Evolutionary conservation across 768 basidiomycete genomes (phyloP).

Genomic region (Suillus hirtellus): DNA sequence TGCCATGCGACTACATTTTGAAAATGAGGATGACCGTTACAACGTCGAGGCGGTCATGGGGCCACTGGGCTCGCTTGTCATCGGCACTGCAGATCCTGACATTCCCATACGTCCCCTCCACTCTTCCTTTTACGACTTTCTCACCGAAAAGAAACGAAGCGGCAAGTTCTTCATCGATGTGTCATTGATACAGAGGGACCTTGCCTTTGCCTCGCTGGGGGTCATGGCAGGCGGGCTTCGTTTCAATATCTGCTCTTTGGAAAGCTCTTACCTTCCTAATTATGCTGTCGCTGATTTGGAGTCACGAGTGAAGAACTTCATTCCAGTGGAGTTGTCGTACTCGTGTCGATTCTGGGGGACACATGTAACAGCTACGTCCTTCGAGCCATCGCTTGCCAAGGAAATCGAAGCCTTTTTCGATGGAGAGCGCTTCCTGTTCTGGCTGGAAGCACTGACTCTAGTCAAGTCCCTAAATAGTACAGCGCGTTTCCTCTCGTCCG

Average conservation of each 20-base stretch:
- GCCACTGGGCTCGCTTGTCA: constrained; percentile 12
- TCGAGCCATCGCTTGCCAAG: not conserved
- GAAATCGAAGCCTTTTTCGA: constrained; percentile 9
- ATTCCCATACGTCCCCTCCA: constrained; percentile 23
- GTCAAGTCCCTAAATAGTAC: not conserved
- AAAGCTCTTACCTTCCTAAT: constrained; percentile 32
- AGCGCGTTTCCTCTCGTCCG: not conserved
- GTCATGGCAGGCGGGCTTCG: constrained; percentile 30
- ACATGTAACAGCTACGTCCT: constrained; percentile 11
- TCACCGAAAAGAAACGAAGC: not conserved
- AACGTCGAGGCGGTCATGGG: constrained; percentile 12
- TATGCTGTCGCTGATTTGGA: constrained; percentile 19
- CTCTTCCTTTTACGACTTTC: constrained; percentile 21
- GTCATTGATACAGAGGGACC: constrained; percentile 15
- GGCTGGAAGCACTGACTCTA: constrained; percentile 12
- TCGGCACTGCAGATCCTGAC: constrained; percentile 6
- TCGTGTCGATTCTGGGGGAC: constrained; percentile 17
- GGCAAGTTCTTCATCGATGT: constrained; percentile 6
- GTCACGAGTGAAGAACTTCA: constrained; percentile 3
- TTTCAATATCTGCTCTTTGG: constrained; percentile 39
- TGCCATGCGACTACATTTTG: constrained; percentile 7
- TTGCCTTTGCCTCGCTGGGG: constrained; percentile 26
- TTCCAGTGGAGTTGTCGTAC: constrained; percentile 13
- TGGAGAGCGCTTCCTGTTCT: constrained; percentile 12
- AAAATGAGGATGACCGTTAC: not conserved